Base-by-base conservation (phyloP, 1,284 basidiomycete genomes). In the Pseudozyma sp. region DNA sequence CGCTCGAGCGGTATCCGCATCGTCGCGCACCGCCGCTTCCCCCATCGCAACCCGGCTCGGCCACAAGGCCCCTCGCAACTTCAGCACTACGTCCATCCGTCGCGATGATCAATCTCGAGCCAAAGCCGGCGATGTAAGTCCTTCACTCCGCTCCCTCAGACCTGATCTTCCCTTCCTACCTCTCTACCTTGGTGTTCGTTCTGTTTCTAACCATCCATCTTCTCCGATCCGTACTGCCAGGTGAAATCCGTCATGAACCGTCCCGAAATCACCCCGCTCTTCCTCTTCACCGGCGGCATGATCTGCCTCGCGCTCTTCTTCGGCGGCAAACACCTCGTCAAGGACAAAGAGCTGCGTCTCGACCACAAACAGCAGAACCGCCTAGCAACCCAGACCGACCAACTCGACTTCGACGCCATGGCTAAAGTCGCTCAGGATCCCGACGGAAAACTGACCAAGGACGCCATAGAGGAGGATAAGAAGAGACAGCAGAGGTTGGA, bases 261-360 rank as follows among this genome's bases (percentile, higher is more conserved):
- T 24, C 71, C 71, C 45, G 71, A 74, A 40, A 69, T 74, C 53
- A 69, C 67, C 9, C 71, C 71, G 13, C 71, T 74, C 33, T 67
- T 74, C 56, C 57, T 74, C n/a, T 74, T 74, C 47, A 74, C 71
- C 5, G 67, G 63, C 30, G 62, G 54, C 4, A 74, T 74, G n/a
- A 50, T 69, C 52, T n/a, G 63, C 31, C 54, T 74, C 7, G 71
- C 67, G 30, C 39, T 69, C 31, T 74, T 74, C 67, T 74, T 74
- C 40, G 58, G 33, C 30, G 58, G 54, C 3, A 42, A 56, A 16
- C 71, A 69, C 46, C 56, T 74, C 13, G 3, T 69, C 53, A 69
- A 59, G 16, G 67, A 74, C 40, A 69, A 69, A 35, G 67, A 74
- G 17, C 54, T 74, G 7, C 52, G 59, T 2, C 16, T 74, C 13